Percentiles rank a stretch among this genome's conserved stretches.
Evolutionary conservation across 2,329 filamentous ascomycete species (phyloP).

Genomic region (Calonectria pseudoturangicola): DNA sequence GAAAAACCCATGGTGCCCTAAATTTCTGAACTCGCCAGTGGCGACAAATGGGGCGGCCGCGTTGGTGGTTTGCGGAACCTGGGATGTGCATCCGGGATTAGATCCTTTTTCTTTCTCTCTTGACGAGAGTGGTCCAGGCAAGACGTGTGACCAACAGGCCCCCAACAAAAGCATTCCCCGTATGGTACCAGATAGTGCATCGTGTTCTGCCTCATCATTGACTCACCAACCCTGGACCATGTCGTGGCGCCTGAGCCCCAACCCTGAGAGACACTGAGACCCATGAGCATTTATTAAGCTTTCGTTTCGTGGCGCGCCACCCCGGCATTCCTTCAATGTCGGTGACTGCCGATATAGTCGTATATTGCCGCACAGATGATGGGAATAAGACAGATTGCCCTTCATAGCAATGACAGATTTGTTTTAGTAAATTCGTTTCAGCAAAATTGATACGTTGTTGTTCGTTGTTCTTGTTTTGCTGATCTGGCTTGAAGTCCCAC

Average conservation of each 20-base stretch:
- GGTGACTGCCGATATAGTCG: not conserved
- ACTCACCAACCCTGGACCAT: conserved; percentile 35
- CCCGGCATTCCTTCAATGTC: conserved; percentile 2
- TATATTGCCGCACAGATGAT: conserved; percentile 12
- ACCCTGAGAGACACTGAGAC: conserved; percentile 30
- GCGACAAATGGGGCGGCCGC: conserved; percentile 18
- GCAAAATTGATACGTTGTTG: not conserved
- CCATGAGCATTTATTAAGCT: conserved; percentile 30
- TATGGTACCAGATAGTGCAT: conserved; percentile 38
- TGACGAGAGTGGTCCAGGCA: conserved; percentile 47
- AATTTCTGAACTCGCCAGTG: not conserved
- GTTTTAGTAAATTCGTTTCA: not conserved
- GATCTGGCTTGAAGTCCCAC: not conserved
- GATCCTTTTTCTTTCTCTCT: conserved; percentile 34
- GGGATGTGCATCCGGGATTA: conserved; percentile 27
- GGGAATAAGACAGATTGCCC: conserved; percentile 8
- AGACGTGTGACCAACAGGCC: conserved; percentile 41
- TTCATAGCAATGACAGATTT: not conserved
- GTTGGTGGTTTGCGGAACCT: conserved; percentile 15
- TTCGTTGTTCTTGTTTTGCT: not conserved
- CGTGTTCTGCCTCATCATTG: conserved; percentile 32
- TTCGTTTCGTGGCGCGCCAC: conserved; percentile 19
- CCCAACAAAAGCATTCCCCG: conserved; percentile 34
- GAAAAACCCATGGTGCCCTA: conserved; percentile 1
- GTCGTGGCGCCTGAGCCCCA: conserved; percentile 32